Evolutionary conservation across 192 early-diverging fungal species (phyloP).

Genomic region (Podila clonocystis): DNA sequence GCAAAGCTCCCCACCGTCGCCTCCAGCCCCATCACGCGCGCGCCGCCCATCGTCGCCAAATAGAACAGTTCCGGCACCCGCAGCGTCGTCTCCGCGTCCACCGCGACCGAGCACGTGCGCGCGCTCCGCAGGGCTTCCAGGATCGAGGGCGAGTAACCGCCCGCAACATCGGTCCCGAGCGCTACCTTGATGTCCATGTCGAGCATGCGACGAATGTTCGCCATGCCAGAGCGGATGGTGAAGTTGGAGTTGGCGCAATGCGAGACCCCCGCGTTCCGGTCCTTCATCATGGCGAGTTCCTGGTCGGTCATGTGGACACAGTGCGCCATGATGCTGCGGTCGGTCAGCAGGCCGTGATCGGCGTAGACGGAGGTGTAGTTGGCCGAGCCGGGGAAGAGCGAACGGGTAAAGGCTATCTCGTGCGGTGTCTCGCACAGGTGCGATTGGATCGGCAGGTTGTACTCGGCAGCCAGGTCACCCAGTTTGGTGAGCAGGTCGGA

Average conservation of each 20-base stretch:
- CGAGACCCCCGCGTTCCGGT: conserved; percentile 76
- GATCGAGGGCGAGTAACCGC: conserved; percentile 88
- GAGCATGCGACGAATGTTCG: conserved; percentile 81
- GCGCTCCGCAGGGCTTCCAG: conserved; percentile 89
- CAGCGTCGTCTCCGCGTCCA: conserved; percentile 65
- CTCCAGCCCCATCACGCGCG: conserved; percentile 80
- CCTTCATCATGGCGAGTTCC: conserved; percentile 75
- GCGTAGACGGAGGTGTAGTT: conserved; percentile 87
- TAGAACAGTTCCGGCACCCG: conserved; percentile 79
- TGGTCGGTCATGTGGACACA: conserved; percentile 85
- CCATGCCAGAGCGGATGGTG: conserved; percentile 82
- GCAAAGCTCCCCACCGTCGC: conserved; percentile 82
- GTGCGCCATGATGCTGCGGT: conserved; percentile 90
- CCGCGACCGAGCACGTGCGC: conserved; percentile 75
- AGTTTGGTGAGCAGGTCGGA: conserved; percentile 73
- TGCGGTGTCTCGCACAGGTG: conserved; percentile 87
- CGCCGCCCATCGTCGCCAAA: conserved; percentile 93
- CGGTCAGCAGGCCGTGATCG: conserved; percentile 74
- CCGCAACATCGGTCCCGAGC: conserved; percentile 95
- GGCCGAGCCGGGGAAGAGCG: conserved; percentile 74
- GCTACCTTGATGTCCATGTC: conserved; percentile 83
- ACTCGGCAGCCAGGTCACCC: conserved; percentile 73
- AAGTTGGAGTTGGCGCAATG: conserved; percentile 97
- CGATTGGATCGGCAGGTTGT: conserved; percentile 89
- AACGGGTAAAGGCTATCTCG: conserved; percentile 79